Conservation (phyloP, 805 yeast genomes). For the Hyphopichia homilentoma region DNA sequence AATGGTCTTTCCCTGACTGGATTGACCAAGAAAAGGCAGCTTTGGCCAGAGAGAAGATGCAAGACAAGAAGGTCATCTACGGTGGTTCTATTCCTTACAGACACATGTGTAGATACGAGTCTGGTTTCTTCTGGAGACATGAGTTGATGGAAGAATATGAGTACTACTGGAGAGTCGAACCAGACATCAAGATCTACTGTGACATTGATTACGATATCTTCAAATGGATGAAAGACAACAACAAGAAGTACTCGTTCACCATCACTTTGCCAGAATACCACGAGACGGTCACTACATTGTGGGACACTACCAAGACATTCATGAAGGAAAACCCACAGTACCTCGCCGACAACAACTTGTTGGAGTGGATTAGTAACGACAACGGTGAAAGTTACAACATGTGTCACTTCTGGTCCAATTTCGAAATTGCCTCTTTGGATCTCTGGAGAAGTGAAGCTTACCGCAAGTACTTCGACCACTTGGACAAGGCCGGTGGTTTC, state of each 20-base stretch:
- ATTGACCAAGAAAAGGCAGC: conserved; percentile 75
- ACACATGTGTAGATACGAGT: conserved; percentile 91
- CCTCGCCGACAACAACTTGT: conserved; percentile 58
- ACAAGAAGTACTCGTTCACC: conserved; percentile 84
- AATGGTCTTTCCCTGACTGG: conserved; percentile 86
- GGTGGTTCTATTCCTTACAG: conserved; percentile 76
- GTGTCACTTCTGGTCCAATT: conserved; percentile 91
- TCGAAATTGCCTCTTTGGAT: conserved; percentile 71
- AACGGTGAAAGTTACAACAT: conserved; percentile 67
- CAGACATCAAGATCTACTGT: conserved; percentile 75
- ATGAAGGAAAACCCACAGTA: conserved; percentile 56
- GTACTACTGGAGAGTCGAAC: conserved; percentile 95
- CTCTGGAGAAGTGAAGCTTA: conserved; percentile 78
- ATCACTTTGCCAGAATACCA: conserved; percentile 78
- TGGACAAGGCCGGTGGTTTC: conserved; percentile 86
- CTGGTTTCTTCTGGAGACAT: conserved; percentile 85
- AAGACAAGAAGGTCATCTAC: conserved; percentile 55
- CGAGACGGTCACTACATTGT: conserved; percentile 82
- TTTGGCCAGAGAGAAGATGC: conserved; percentile 55
- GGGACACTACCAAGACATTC: conserved; percentile 73
- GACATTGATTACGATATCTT: conserved; percentile 88
- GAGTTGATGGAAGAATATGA: conserved; percentile 71
- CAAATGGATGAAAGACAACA: conserved; percentile 67
- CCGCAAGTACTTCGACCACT: conserved; percentile 61
- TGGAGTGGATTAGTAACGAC: conserved; percentile 69